Evolutionary conservation across 805 yeast species (phyloP), one percentile per base, ranked within the genome.

Genomic region (Maudiozyma bulderi): DNA sequence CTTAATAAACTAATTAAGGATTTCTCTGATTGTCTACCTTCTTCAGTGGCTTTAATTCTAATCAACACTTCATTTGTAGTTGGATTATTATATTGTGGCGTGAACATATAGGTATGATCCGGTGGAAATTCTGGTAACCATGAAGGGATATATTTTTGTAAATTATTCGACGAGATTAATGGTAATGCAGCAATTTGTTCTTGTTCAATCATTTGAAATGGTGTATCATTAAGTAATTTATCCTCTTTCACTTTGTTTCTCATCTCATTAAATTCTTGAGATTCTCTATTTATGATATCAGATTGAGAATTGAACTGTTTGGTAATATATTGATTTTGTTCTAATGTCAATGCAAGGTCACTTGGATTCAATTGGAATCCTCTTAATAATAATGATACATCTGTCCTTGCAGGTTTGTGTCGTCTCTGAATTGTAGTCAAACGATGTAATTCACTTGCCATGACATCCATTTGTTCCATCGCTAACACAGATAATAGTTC

Each of bases 91-190:
- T 72, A 89, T 53, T 75, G 74, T 0, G 95, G 84, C 0, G 96
- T 85, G 49, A 81, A 77, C 64, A 79, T 81, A 62, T 84, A 91
- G 0, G 98, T 91, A 65, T 90, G 95, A 58, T 88, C 95, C 0
- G 98, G 96, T 1, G 99, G 99, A 31, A 91, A 73, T 10, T 80
- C 80, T 0, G 99, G 99, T 56, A 91, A 69, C 82, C 89, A 89
- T 6, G 69, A 60, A 0, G 95, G 95, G 7, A 86, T 74, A 51
- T 78, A 78, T 5, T 63, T 60, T 44, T 68, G 69, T 37, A 64
- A 54, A 30, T 64, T 60, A 26, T 71, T 68, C 1, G 68, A 63
- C 35, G 82, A 67, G 49, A 82, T 89, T 11, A 83, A 39, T 9
- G 49, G 30, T 34, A 29, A 46, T 41, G 40, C 53, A 43, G 45